Percentiles rank a stretch among this genome's conserved stretches.
Evolutionary conservation across 1,284 basidiomycete genomes (phyloP).

Genomic region (Ustilago nuda): DNA sequence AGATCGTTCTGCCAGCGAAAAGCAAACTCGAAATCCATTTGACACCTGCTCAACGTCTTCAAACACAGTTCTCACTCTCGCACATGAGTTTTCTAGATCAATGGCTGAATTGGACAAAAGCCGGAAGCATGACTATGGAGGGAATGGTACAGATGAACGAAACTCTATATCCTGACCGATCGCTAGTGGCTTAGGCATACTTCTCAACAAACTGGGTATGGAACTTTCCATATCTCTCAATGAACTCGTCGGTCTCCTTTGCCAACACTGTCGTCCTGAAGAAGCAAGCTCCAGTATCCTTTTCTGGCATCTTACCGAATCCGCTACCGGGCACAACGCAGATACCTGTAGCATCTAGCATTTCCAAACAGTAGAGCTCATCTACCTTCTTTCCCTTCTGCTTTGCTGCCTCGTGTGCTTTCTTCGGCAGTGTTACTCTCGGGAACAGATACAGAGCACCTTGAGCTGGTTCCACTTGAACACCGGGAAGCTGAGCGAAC

Average conservation of each 20-base stretch:
- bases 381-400: conserved; percentile 61
- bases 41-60: neutral
- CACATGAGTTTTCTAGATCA: neutral
- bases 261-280: conserved; percentile 67
- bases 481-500: conserved; percentile 57
- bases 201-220: conserved; percentile 58
- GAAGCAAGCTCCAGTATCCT: conserved; percentile 52
- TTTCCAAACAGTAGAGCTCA: conserved; percentile 64
- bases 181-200: conserved; percentile 20
- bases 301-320: conserved; percentile 60
- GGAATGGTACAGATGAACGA: neutral
- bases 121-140: neutral
- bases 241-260: conserved; percentile 67
- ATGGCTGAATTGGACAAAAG: neutral
- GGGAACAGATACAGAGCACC: conserved; percentile 92
- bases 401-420: conserved; percentile 58
- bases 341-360: conserved; percentile 66
- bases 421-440: conserved; percentile 74
- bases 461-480: conserved; percentile 71
- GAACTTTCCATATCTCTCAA: conserved; percentile 64
- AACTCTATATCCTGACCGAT: neutral
- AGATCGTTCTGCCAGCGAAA: neutral
- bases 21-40: neutral
- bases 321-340: conserved; percentile 67
- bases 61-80: neutral